Evolutionary conservation across 306 rosid species (phyloP).

Genomic region (Dicorynia guianensis): DNA sequence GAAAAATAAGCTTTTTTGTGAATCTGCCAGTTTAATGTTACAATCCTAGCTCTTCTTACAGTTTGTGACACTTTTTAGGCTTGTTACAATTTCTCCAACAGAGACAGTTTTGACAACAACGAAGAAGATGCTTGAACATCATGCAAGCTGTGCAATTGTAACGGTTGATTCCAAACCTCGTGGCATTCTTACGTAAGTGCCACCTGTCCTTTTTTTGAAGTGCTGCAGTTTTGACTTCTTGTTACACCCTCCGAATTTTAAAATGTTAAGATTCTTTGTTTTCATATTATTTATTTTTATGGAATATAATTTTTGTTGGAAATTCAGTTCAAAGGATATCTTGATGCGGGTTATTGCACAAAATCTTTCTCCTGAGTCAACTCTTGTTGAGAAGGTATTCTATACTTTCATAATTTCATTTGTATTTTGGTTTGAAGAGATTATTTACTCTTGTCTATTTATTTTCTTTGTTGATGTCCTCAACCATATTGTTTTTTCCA

Average conservation of each 20-base stretch:
- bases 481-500: background rate
- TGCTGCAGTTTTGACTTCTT: background rate
- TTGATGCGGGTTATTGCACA: conserved; percentile 94
- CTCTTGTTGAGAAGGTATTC: conserved; percentile 89
- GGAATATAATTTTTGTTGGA: conserved; percentile 31
- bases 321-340: conserved; percentile 88
- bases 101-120: conserved; percentile 78
- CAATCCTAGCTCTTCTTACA: conserved; percentile 44
- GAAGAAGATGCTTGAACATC: conserved; percentile 92
- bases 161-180: conserved; percentile 76
- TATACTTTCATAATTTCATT: conserved; percentile 37
- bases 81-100: conserved; percentile 75
- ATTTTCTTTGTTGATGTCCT: conserved; percentile 26
- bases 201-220: conserved; percentile 16
- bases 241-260: background rate
- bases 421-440: conserved; percentile 16
- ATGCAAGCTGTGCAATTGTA: conserved; percentile 82
- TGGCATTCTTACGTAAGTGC: conserved; percentile 93
- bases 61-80: conserved; percentile 60
- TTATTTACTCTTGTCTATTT: background rate
- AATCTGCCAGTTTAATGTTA: conserved; percentile 30
- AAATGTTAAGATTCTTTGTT: conserved; percentile 3
- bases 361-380: conserved; percentile 78
- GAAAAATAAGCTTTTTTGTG: conserved; percentile 6
- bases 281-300: conserved; percentile 21